Evolutionary conservation across 306 rosid species (phyloP).

Genomic region (Urtica urens): DNA sequence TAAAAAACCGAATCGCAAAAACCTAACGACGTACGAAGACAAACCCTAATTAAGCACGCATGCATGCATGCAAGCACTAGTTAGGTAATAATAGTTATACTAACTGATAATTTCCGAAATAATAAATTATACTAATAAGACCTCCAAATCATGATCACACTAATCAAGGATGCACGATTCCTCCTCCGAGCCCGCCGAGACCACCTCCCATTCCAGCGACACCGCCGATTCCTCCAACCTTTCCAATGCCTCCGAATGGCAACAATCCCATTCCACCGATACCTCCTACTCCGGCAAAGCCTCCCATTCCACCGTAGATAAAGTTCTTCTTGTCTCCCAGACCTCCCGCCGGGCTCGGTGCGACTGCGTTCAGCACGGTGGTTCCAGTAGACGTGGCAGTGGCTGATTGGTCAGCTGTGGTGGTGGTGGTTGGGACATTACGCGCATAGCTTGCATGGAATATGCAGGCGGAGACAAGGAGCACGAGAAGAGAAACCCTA

Average conservation of each 20-base stretch:
- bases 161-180: conserved; percentile 5
- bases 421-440: conserved; percentile 20
- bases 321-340: conserved; percentile 41
- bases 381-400: background rate
- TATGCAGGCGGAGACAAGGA: conserved; percentile 15
- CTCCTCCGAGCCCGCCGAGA: conserved; percentile 20
- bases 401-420: background rate
- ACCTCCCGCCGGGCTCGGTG: conserved; percentile 11
- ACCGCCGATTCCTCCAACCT: conserved; percentile 15
- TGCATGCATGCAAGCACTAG: background rate
- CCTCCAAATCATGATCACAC: too few species aligned
- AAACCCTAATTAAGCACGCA: background rate
- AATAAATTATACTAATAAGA: background rate
- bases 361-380: conserved; percentile 24
- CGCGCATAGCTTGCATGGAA: conserved; percentile 44
- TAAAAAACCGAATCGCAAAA: background rate
- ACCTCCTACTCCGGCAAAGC: conserved; percentile 37
- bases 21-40: background rate
- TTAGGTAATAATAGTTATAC: too few species aligned
- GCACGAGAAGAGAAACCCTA: conserved; percentile 16
- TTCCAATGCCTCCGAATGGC: conserved; percentile 18
- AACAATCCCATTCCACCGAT: conserved; percentile 20
- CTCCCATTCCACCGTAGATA: conserved; percentile 49
- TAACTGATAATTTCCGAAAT: background rate
- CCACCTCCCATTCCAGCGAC: conserved; percentile 12